Conservation (phyloP, 2,329 filamentous ascomycete species). For the Fonsecaea monophora region DNA sequence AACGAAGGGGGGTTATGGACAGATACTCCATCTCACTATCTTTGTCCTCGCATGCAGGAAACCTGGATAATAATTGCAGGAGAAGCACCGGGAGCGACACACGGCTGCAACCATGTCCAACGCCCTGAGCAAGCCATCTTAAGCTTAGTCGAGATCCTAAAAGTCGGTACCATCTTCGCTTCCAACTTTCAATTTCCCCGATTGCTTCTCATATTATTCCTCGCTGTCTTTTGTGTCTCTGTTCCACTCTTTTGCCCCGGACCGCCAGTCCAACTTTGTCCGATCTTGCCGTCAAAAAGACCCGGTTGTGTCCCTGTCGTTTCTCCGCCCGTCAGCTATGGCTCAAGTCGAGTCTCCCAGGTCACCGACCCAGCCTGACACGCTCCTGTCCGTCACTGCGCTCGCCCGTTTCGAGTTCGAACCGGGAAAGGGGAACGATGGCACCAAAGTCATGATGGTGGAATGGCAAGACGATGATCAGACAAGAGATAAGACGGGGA, state of each 20-base stretch:
- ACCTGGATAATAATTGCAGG: not conserved
- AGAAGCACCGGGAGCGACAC: not conserved
- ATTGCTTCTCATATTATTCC: not conserved
- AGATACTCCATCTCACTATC: conserved; percentile 1
- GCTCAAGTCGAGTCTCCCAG: conserved; percentile 32
- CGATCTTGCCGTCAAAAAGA: not conserved
- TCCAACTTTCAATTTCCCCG: conserved; percentile 4
- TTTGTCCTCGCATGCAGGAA: not conserved
- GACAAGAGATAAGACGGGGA: conserved; percentile 55
- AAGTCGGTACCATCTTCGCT: conserved; percentile 11
- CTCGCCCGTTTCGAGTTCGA: conserved; percentile 88
- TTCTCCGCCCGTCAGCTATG: conserved; percentile 19
- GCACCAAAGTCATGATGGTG: conserved; percentile 91
- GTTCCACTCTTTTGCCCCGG: not conserved
- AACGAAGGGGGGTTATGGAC: not conserved
- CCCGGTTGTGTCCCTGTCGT: not conserved
- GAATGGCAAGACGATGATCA: conserved; percentile 77
- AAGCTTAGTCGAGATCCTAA: conserved; percentile 7
- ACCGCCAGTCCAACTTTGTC: conserved; percentile 2
- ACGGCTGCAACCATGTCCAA: conserved; percentile 1
- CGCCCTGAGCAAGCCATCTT: not conserved
- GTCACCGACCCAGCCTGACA: conserved; percentile 36
- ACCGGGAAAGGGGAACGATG: conserved; percentile 75
- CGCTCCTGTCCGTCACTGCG: conserved; percentile 57
- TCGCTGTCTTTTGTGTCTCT: not conserved